Evolutionary conservation across 352 stramenopile genomes (phyloP), one percentile per base, ranked within the genome.

Genomic region (Globisporangium megalacanthum): DNA sequence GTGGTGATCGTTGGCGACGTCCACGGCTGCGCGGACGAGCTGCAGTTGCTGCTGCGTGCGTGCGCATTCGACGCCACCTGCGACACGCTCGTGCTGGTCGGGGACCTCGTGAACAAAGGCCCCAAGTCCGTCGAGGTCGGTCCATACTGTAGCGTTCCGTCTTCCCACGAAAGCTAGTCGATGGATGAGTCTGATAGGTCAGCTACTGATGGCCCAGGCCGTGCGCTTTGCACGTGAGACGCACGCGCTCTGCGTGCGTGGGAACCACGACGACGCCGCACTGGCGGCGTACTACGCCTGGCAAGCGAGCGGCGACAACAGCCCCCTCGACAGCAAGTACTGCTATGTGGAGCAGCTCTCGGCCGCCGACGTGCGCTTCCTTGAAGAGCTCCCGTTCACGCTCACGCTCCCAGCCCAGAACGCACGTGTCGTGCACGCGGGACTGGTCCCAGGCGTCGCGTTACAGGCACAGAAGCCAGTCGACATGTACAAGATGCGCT

Each of bases 401-500:
- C 53, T 94, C 25, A 70, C 77, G 4, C 59, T 94, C 48, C 85
- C 82, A 0, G 50, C 68, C n/a, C 69, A 88, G 20, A 64, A 86
- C 41, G 65, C 64, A 10, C 62, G 91, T 51, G 61, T 92, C 20
- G 82, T 92, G 11, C 85, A 94, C 35, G 85, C 85, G n/a, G 85
- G 85, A 0, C 51, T 92, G 4, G 72, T 89, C 17, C 69, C 77
- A 9, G 74, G 61, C 6, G 55, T 91, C 37, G 61, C 71, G 14
- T 62, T 97, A 13, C 58, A 77, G n/a, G 77, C 88, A n/a, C 93
- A 98, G 66, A 79, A 77, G 51, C 89, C 86, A 17, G 46, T 84
- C 4, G 70, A 96, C 22, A 86, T 98, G 83, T 97, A 97, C 80
- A 97, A 95, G 67, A 98, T 98, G 88, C 79, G 83, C 25, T 88